Conservation (phyloP, 2,329 filamentous ascomycete species). For the Alternaria arbusti region DNA sequence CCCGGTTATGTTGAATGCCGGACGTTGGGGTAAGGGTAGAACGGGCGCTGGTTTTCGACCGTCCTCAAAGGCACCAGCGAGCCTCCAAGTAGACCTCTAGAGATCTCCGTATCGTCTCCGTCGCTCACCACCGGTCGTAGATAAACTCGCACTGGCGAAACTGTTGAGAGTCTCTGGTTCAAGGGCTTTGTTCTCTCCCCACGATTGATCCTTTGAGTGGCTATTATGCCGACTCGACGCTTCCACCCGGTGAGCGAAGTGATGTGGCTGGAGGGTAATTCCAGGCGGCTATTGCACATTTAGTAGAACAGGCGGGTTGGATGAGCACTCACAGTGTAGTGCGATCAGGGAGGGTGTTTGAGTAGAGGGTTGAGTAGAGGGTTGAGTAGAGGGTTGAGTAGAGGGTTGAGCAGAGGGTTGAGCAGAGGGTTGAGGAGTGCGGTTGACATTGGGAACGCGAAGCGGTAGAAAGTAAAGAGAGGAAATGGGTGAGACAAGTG, state of each 20-base stretch:
- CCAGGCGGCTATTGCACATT: neutral
- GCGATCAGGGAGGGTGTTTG: neutral
- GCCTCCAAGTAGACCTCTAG: neutral
- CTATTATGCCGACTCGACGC: neutral
- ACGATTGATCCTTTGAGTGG: neutral
- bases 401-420: too few relatives aligned
- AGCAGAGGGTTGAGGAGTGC: neutral
- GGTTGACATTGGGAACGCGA: neutral
- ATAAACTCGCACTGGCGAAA: neutral
- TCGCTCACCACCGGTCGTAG: neutral
- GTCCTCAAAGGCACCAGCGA: neutral
- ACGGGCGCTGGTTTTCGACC: neutral
- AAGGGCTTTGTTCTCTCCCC: too few relatives aligned
- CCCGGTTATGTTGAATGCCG: neutral
- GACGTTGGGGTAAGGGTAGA: neutral
- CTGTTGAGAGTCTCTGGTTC: neutral
- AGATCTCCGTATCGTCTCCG: neutral
- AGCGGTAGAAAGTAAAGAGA: neutral
- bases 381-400: too few relatives aligned
- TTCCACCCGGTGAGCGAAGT: neutral
- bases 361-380: neutral
- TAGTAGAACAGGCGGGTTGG: neutral
- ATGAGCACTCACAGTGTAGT: neutral
- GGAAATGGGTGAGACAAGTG: neutral
- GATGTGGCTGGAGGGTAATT: neutral